phyloP scores from a whole-genome alignment of 1,139 yeast genomes.

The Yamadazyma membranifaciens region DNA sequence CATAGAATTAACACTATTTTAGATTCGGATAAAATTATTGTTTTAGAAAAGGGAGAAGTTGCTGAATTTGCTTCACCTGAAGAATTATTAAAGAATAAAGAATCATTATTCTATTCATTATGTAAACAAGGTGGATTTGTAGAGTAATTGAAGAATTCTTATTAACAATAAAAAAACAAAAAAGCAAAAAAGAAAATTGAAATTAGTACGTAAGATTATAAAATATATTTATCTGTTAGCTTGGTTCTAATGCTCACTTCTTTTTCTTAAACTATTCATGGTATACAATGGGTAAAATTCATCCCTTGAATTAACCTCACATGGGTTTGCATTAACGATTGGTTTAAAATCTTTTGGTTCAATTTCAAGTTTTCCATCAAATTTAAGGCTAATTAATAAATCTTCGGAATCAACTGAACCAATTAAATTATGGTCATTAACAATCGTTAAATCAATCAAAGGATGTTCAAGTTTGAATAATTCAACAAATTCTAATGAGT shows the following conservation, averaged over 20 bases:
- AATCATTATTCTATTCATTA: constrained; percentile 74
- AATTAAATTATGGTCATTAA: constrained; percentile 23
- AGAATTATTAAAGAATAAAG: constrained; percentile 60
- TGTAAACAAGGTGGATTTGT: constrained; percentile 66
- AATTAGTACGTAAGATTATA: background rate
- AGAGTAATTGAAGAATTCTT: constrained; percentile 11
- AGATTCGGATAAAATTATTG: constrained; percentile 87
- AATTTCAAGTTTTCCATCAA: constrained; percentile 13
- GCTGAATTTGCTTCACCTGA: constrained; percentile 86
- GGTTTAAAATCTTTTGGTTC: constrained; percentile 10
- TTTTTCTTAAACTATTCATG: constrained; percentile 67
- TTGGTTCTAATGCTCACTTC: constrained; percentile 63
- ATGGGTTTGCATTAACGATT: constrained; percentile 25
- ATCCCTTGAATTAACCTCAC: constrained; percentile 34
- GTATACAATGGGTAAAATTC: constrained; percentile 66
- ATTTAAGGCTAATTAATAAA: constrained; percentile 25
- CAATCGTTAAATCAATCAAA: constrained; percentile 26
- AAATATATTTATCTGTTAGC: constrained; percentile 1
- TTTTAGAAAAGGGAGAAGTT: constrained; percentile 79
- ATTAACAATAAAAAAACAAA: background rate
- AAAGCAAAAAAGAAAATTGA: background rate
- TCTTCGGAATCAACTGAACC: constrained; percentile 49
- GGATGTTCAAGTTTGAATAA: constrained; percentile 24
- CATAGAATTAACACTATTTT: constrained; percentile 91
- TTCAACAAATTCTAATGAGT: constrained; percentile 23